Percentiles rank a stretch among this genome's conserved stretches.
These are phyloP conservation scores for Anastatica hierochuntica DNA, from an alignment of 345 rosid species.

Conservation along the genomic window DNA sequence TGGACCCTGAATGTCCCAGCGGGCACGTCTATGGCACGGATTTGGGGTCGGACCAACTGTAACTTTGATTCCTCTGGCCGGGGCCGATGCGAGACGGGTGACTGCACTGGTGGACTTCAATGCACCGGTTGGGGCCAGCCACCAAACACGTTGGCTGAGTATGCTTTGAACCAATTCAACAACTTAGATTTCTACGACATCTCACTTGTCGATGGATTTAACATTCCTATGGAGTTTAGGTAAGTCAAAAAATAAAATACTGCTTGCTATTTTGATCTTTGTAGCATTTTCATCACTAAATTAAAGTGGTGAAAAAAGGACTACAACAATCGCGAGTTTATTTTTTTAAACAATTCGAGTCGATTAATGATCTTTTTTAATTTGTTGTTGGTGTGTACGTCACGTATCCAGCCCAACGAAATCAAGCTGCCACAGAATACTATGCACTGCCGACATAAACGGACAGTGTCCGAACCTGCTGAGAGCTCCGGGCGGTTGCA, in stretches of 20 bases:
- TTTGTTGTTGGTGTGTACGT: too few relatives aligned
- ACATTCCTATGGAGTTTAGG: constrained; percentile 33
- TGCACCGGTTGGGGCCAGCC: constrained; percentile 44
- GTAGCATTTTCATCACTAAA: too few relatives aligned
- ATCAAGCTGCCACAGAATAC: constrained; percentile 27
- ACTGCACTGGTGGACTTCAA: constrained; percentile 36
- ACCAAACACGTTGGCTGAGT: constrained; percentile 55
- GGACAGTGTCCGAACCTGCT: constrained; percentile 47
- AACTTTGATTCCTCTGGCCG: constrained; percentile 26
- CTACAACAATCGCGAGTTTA: too few relatives aligned
- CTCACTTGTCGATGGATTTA: constrained; percentile 30
- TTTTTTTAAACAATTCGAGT: too few relatives aligned
- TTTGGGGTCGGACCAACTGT: constrained; percentile 32
- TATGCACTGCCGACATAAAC: constrained; percentile 42
- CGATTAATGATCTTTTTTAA: too few relatives aligned
- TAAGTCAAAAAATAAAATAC: too few relatives aligned
- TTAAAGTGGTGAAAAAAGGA: too few relatives aligned
- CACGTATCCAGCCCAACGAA: constrained; percentile 29
- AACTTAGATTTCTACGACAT: constrained; percentile 30
- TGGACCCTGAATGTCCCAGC: constrained; percentile 24
- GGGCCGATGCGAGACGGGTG: constrained; percentile 43
- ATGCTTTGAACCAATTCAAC: constrained; percentile 44
- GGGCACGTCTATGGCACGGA: constrained; percentile 24
- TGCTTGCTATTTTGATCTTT: too few relatives aligned
- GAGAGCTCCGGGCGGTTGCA: constrained; percentile 27